phyloP scores from a whole-genome alignment of 495 filamentous ascomycete species.

The Chaetomium cochliodes region DNA sequence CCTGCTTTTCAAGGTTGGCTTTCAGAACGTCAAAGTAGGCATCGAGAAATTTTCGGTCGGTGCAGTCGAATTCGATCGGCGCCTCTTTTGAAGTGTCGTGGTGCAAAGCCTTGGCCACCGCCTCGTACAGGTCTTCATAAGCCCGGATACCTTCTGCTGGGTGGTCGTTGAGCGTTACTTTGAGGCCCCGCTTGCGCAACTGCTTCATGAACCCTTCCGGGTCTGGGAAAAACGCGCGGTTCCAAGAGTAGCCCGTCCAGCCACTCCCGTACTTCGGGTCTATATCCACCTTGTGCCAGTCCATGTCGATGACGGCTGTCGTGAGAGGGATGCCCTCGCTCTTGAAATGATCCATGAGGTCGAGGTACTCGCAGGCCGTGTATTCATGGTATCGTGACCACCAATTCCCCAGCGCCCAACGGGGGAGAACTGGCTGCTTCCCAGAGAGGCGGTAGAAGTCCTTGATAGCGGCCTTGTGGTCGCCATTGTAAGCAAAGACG shows the following conservation, averaged over 20 bases:
- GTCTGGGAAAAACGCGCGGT: conserved; percentile 54
- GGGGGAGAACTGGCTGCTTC: conserved; percentile 53
- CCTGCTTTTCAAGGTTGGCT: conserved; percentile 48
- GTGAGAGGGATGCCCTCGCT: conserved; percentile 50
- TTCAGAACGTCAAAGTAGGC: conserved; percentile 59
- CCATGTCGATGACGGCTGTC: conserved; percentile 61
- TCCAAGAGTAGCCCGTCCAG: conserved; percentile 65
- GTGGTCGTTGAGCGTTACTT: conserved; percentile 57
- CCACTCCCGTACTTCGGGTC: conserved; percentile 41
- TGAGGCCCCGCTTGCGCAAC: conserved; percentile 47
- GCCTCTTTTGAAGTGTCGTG: conserved; percentile 45
- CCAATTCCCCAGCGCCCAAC: conserved; percentile 62
- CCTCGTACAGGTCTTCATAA: conserved; percentile 53
- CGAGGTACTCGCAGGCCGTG: conserved; percentile 49
- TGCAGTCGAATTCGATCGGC: conserved; percentile 56
- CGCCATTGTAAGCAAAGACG: conserved; percentile 56
- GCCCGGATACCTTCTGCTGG: conserved; percentile 54
- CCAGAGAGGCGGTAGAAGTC: conserved; percentile 58
- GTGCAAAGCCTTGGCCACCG: conserved; percentile 48
- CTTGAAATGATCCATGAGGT: conserved; percentile 52
- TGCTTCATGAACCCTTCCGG: conserved; percentile 45
- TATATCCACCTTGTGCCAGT: conserved; percentile 56
- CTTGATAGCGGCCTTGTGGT: conserved; percentile 54
- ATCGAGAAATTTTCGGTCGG: conserved; percentile 51
- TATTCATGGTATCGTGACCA: conserved; percentile 61